These are phyloP conservation scores for Umbelopsis sp. DNA, from an alignment of 371 early-diverging fungal species.

Conservation along the genomic window DNA sequence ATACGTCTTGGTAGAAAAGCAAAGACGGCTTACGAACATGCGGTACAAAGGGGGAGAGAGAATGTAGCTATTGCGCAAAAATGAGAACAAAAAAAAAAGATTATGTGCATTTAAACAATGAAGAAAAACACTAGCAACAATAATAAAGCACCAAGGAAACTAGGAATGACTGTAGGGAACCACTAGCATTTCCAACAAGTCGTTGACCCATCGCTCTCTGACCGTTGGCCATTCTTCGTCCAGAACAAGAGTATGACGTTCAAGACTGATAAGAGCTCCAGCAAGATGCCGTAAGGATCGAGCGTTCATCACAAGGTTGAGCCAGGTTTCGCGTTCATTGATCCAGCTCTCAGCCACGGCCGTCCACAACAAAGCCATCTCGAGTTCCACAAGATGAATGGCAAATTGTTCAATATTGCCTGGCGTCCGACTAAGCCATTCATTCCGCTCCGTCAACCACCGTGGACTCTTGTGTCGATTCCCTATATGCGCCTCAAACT, in stretches of 20 bases:
- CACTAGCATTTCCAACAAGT: conserved; percentile 49
- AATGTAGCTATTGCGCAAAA: not conserved
- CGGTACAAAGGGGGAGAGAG: not conserved
- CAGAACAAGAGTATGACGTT: conserved; percentile 52
- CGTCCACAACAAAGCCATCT: conserved; percentile 54
- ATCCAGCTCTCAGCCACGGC: conserved; percentile 53
- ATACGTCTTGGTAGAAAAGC: not conserved
- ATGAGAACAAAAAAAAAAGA: too few relatives aligned
- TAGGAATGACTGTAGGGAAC: conserved; percentile 46
- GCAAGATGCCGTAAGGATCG: conserved; percentile 51
- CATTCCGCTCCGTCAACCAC: conserved; percentile 42
- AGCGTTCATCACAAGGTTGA: conserved; percentile 47
- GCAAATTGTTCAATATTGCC: conserved; percentile 48
- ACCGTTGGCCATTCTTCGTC: conserved; percentile 40
- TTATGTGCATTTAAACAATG: not conserved
- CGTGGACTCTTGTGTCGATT: conserved; percentile 53
- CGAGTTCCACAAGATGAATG: conserved; percentile 48
- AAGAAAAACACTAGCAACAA: not conserved
- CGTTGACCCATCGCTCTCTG: conserved; percentile 47
- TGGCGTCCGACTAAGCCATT: conserved; percentile 44
- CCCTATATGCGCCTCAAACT: conserved; percentile 47
- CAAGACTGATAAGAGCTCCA: conserved; percentile 47
- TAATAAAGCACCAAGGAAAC: not conserved
- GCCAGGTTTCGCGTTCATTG: conserved; percentile 53
- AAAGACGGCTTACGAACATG: too few relatives aligned